phyloP scores from a whole-genome alignment of 176 grass and related monocot species.

The Chloris gayana region DNA sequence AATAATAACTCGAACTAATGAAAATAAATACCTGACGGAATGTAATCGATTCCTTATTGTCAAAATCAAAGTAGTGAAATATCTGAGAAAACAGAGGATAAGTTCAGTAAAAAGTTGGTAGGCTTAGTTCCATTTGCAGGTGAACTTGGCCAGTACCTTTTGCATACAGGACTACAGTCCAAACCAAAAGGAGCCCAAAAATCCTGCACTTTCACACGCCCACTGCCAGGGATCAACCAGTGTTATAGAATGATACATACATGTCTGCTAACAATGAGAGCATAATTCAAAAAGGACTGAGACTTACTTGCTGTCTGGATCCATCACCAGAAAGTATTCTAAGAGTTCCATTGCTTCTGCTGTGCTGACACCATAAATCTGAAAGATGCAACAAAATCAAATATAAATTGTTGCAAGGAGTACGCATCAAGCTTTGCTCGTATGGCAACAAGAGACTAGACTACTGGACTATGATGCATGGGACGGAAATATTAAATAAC shows the following conservation, averaged over 20 bases:
- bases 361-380: constrained; percentile 81
- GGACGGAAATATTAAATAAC: no score
- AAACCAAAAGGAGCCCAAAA: constrained; percentile 83
- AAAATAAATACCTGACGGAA: constrained; percentile 80
- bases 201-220: constrained; percentile 65
- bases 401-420: neutral
- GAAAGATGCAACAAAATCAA: constrained; percentile 31
- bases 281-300: neutral
- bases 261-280: neutral
- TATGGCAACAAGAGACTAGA: neutral
- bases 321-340: constrained; percentile 85
- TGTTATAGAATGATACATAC: neutral
- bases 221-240: constrained; percentile 53
- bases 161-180: constrained; percentile 59
- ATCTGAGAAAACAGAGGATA: constrained; percentile 48
- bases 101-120: constrained; percentile 22
- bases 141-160: constrained; percentile 51
- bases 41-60: constrained; percentile 68
- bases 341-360: constrained; percentile 80
- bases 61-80: constrained; percentile 82
- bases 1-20: neutral
- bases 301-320: constrained; percentile 71
- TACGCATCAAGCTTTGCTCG: neutral
- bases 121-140: neutral
- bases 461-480: neutral